A percentile compares a stretch with the other conserved stretches of the same genome.
Evolutionary conservation across 352 stramenopile genomes (phyloP).

Genomic region (Pythium sp.): DNA sequence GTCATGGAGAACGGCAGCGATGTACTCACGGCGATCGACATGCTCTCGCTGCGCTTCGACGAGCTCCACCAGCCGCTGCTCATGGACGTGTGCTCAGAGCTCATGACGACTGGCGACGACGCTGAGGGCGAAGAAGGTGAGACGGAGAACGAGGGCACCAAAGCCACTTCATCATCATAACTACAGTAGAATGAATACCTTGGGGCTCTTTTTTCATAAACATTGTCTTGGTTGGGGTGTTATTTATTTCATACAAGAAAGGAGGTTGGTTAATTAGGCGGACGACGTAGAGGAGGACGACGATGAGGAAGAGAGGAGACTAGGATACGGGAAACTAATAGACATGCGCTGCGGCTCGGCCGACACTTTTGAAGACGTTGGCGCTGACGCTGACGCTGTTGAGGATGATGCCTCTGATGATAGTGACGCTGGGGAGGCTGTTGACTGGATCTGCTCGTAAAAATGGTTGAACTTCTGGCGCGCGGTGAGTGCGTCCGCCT

Average conservation of each 20-base stretch:
- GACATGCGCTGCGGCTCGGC: conserved; percentile 11
- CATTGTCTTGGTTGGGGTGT: not conserved
- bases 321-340: conserved; percentile 21
- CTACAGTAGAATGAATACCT: not conserved
- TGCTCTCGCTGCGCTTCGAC: conserved; percentile 70
- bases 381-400: not conserved
- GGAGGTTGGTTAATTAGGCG: not conserved
- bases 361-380: not conserved
- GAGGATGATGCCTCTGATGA: not conserved
- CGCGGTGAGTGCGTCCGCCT: conserved; percentile 44
- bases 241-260: conserved; percentile 11
- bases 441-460: conserved; percentile 2
- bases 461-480: conserved; percentile 44
- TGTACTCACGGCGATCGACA: conserved; percentile 69
- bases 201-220: not conserved
- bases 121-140: conserved; percentile 19
- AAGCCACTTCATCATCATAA: not conserved
- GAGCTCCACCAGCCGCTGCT: conserved; percentile 57
- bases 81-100: conserved; percentile 62
- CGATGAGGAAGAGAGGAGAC: conserved; percentile 5
- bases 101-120: conserved; percentile 47
- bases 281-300: conserved; percentile 20
- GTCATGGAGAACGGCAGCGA: conserved; percentile 36
- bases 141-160: not conserved
- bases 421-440: not conserved